phyloP scores from a whole-genome alignment of 495 filamentous ascomycete species.

The Filosporella fistucella region DNA sequence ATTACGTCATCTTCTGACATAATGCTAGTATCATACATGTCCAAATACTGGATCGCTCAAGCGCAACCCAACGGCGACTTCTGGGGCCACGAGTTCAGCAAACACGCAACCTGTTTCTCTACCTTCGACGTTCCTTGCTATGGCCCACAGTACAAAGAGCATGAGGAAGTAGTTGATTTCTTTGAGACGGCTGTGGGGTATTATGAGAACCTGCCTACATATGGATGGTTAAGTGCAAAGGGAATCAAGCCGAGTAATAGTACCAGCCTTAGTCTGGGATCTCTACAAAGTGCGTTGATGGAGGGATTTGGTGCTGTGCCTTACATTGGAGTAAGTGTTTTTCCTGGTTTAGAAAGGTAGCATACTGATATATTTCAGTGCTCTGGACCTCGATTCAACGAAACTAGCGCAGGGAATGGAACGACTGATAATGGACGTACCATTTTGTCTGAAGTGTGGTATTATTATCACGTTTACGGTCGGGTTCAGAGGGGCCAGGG shows the following conservation, averaged over 20 bases:
- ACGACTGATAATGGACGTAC: constrained; percentile 39
- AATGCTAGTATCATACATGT: too few species aligned
- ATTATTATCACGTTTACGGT: constrained; percentile 43
- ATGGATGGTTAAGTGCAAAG: constrained; percentile 32
- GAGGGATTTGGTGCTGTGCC: constrained; percentile 35
- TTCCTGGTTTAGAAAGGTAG: too few species aligned
- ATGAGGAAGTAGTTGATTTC: constrained; percentile 44
- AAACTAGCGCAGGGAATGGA: constrained; percentile 38
- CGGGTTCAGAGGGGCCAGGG: constrained; percentile 36
- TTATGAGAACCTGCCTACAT: constrained; percentile 40
- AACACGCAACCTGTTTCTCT: constrained; percentile 51
- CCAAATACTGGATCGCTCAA: constrained; percentile 26
- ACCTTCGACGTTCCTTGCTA: constrained; percentile 48
- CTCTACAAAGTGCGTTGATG: constrained; percentile 33
- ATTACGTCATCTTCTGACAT: too few species aligned
- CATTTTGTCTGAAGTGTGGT: constrained; percentile 43
- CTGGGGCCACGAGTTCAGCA: constrained; percentile 53
- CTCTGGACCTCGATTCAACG: constrained; percentile 40
- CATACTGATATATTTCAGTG: too few species aligned
- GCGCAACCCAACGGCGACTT: constrained; percentile 37
- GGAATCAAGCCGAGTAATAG: constrained; percentile 31
- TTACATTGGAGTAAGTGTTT: too few species aligned
- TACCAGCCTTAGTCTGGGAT: constrained; percentile 33
- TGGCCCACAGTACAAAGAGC: constrained; percentile 33
- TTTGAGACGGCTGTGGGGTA: constrained; percentile 36